A percentile compares a stretch with the other conserved stretches of the same genome.
These are phyloP conservation scores for Hypoxylon sp. DNA, from an alignment of 2,329 filamentous ascomycete species.

Conservation along the genomic window DNA sequence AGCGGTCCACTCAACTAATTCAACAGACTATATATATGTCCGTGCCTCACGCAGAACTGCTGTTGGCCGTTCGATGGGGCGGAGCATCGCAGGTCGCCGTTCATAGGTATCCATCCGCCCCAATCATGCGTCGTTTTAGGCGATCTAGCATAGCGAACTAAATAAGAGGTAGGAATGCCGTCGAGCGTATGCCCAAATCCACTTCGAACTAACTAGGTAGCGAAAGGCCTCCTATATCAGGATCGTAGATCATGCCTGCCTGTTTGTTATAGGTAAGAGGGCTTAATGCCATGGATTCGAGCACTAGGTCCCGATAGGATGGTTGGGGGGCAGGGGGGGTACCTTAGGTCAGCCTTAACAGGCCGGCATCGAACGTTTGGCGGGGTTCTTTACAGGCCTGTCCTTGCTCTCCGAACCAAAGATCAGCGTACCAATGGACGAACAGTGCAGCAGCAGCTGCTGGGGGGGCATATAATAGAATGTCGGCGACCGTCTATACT, in stretches of 20 bases:
- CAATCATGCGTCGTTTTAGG: constrained; percentile 15
- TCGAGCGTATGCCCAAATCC: background rate
- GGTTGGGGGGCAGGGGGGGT: constrained; percentile 31
- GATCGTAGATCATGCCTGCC: background rate
- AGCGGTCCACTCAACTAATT: constrained; percentile 11
- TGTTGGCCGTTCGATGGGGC: constrained; percentile 1
- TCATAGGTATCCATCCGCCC: constrained; percentile 1
- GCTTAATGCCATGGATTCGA: background rate
- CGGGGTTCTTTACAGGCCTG: constrained; percentile 15
- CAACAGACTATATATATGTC: constrained; percentile 6
- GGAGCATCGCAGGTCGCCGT: constrained; percentile 26
- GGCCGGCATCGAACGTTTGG: background rate
- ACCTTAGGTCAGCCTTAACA: background rate
- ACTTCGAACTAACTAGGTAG: background rate
- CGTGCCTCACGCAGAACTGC: background rate
- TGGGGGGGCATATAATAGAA: constrained; percentile 4
- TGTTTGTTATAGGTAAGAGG: background rate
- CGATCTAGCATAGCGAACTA: background rate
- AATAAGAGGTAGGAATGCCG: background rate
- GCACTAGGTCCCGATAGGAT: constrained; percentile 28
- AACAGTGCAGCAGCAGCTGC: constrained; percentile 1
- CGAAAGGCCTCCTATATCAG: background rate
- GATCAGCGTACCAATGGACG: constrained; percentile 20
- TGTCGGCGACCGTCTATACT: constrained; percentile 10
- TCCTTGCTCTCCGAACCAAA: constrained; percentile 14